These are phyloP conservation scores for Sporisorium reilianum DNA, from an alignment of 1,284 basidiomycete genomes.

Conservation along the genomic window DNA sequence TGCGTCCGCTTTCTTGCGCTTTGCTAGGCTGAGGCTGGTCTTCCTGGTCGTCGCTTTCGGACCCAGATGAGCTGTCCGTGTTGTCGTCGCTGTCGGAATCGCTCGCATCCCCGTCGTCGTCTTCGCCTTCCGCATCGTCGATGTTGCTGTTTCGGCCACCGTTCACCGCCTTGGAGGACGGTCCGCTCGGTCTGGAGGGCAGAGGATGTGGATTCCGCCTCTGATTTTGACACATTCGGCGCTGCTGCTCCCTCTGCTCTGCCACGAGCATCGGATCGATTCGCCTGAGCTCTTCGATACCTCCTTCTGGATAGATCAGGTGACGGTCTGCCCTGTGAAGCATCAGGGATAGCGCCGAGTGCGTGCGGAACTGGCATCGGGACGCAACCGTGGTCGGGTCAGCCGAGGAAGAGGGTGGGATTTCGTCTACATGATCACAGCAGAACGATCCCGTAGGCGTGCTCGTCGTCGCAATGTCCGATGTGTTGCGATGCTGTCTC, in stretches of 20 bases:
- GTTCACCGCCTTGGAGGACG: not conserved
- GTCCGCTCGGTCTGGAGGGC: conserved; percentile 10
- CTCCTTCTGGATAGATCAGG: conserved; percentile 63
- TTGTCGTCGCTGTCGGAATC: not conserved
- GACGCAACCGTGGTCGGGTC: conserved; percentile 14
- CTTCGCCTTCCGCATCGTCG: not conserved
- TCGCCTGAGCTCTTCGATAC: conserved; percentile 56
- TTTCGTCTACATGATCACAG: conserved; percentile 43
- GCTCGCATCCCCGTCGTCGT: not conserved
- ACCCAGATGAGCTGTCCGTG: conserved; percentile 2
- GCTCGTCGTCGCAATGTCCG: not conserved
- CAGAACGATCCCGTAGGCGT: conserved; percentile 21
- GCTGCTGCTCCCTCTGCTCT: conserved; percentile 56
- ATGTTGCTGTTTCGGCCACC: not conserved
- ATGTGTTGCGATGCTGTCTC: conserved; percentile 10
- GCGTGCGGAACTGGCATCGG: conserved; percentile 41
- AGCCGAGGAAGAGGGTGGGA: conserved; percentile 27
- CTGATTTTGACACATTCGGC: conserved; percentile 27
- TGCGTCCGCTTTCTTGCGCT: conserved; percentile 11
- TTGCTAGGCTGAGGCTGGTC: conserved; percentile 2
- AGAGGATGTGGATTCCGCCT: conserved; percentile 29
- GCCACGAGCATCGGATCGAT: conserved; percentile 62
- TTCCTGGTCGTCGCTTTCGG: conserved; percentile 2
- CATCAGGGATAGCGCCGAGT: conserved; percentile 49
- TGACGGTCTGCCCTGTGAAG: conserved; percentile 67